phyloP scores from a whole-genome alignment of 2,329 filamentous ascomycete species.

The Pseudogymnoascus sp. region DNA sequence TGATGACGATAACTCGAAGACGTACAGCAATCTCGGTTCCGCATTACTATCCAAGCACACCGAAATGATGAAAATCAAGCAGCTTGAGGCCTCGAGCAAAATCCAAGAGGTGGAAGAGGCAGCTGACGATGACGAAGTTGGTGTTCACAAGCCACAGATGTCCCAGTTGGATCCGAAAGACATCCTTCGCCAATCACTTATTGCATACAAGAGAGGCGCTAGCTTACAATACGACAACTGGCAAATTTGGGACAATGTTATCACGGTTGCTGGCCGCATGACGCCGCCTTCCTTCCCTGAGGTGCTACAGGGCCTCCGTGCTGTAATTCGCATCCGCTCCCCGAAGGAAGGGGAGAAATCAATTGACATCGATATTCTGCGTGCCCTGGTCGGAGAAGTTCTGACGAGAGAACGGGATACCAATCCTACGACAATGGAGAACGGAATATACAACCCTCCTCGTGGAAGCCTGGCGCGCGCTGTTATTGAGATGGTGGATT shows the following conservation, averaged over 20 bases:
- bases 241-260: conserved; percentile 94
- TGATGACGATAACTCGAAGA: conserved; percentile 82
- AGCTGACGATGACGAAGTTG: conserved; percentile 23
- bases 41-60: conserved; percentile 65
- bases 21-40: conserved; percentile 90
- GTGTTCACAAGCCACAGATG: conserved; percentile 16
- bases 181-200: conserved; percentile 64
- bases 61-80: conserved; percentile 34
- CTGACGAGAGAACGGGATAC: conserved; percentile 40
- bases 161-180: conserved; percentile 26
- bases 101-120: conserved; percentile 21
- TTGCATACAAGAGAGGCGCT: conserved; percentile 81
- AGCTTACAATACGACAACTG: conserved; percentile 76
- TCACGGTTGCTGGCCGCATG: conserved; percentile 75
- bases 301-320: conserved; percentile 64
- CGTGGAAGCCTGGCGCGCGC: conserved; percentile 54
- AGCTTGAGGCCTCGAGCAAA: conserved; percentile 2
- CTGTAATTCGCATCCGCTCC: conserved; percentile 66
- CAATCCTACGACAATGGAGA: conserved; percentile 24
- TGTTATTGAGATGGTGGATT: conserved; percentile 65
- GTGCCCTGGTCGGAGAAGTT: conserved; percentile 62
- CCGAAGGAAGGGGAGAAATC: conserved; percentile 62
- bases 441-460: conserved; percentile 33
- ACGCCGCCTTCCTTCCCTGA: conserved; percentile 67
- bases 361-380: conserved; percentile 66